These are phyloP conservation scores for Aeschynomene evenia DNA, from an alignment of 306 rosid species.

Conservation along the genomic window DNA sequence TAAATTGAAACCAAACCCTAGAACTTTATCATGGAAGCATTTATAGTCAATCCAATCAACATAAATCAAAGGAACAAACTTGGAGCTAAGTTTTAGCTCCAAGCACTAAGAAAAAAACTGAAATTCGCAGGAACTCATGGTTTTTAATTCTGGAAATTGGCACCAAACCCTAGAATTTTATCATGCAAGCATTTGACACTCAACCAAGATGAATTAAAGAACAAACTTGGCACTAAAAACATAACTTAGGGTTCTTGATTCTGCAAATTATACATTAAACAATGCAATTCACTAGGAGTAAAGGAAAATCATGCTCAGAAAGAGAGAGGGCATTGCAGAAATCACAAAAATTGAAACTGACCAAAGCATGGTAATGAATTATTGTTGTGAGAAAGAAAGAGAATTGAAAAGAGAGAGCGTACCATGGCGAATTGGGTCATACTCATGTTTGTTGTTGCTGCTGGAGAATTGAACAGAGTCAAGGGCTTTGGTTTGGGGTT, in stretches of 20 bases:
- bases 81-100: neutral
- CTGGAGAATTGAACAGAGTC: slow-evolving; percentile 11
- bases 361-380: neutral
- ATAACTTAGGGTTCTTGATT: slow-evolving; percentile 16
- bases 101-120: neutral
- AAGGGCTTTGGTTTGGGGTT: slow-evolving; percentile 17
- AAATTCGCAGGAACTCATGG: neutral
- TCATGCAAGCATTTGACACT: neutral
- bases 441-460: slow-evolving; percentile 46
- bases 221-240: neutral
- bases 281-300: neutral
- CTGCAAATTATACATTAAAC: neutral
- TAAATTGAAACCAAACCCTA: neutral
- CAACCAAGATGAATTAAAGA: neutral
- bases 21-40: neutral
- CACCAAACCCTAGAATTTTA: neutral
- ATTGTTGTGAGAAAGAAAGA: neutral
- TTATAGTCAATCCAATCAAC: neutral
- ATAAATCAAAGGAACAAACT: neutral
- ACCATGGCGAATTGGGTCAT: slow-evolving; percentile 95
- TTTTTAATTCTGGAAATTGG: neutral
- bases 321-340: neutral
- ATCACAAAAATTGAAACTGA: slow-evolving; percentile 10
- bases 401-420: slow-evolving; percentile 16
- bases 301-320: slow-evolving; percentile 11